Percentiles rank a stretch among this genome's conserved stretches.
Evolutionary conservation across 176 grass and related monocot species (phyloP).

Genomic region (Juncus inflexus): DNA sequence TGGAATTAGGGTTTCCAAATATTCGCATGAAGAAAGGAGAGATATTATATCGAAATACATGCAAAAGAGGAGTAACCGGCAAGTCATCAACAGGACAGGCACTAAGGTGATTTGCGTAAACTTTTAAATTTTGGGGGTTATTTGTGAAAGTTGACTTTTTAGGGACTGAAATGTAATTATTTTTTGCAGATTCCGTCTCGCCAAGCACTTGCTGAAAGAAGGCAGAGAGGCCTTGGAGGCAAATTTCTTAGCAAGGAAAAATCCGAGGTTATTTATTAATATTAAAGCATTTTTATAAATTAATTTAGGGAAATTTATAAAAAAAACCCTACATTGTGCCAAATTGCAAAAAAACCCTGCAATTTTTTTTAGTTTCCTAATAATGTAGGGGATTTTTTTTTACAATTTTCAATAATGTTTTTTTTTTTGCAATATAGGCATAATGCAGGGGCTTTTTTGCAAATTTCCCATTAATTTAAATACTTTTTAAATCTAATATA

Average conservation of each 20-base stretch:
- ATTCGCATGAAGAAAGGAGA: slow-evolving; percentile 87
- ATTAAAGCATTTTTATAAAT: too few relatives aligned
- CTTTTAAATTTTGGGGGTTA: slow-evolving; percentile 2
- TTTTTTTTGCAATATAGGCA: too few relatives aligned
- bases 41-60: slow-evolving; percentile 94
- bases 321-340: too few relatives aligned
- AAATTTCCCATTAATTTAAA: background rate
- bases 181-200: slow-evolving; percentile 59
- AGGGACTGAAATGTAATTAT: slow-evolving; percentile 18
- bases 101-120: slow-evolving; percentile 45
- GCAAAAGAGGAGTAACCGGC: slow-evolving; percentile 85
- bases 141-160: slow-evolving; percentile 9
- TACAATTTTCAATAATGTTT: too few relatives aligned
- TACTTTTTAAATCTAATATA: background rate
- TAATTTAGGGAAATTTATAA: too few relatives aligned
- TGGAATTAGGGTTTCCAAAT: slow-evolving; percentile 70
- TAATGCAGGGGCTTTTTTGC: too few relatives aligned
- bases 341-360: too few relatives aligned
- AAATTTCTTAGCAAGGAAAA: slow-evolving; percentile 89
- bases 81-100: slow-evolving; percentile 47
- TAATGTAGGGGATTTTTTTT: background rate
- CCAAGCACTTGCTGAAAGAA: slow-evolving; percentile 77
- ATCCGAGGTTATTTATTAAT: slow-evolving; percentile 38
- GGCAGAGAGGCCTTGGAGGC: slow-evolving; percentile 63
- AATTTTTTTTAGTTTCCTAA: background rate